Conservation (phyloP, 139 green algal species). For the Chlorella sp. region DNA sequence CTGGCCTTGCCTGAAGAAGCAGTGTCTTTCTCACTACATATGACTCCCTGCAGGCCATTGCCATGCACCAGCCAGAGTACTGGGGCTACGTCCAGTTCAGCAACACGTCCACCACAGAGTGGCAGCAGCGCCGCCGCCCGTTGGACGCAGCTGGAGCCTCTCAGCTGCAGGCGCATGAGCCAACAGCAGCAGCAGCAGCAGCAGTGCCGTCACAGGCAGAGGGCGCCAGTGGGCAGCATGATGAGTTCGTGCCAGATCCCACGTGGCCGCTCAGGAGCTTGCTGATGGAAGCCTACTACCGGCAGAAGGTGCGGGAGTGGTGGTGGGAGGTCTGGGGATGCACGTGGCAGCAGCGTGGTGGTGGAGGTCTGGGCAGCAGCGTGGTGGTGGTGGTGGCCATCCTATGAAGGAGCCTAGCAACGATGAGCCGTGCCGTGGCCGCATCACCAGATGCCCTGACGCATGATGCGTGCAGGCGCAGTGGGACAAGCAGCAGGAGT, state of each 20-base stretch:
- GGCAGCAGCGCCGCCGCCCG: too few relatives aligned
- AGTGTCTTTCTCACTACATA: too few relatives aligned
- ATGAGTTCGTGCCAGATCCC: conserved; percentile 2
- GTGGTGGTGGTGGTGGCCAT: neutral
- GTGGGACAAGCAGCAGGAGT: neutral
- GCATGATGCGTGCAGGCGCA: neutral
- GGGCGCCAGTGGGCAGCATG: too few relatives aligned
- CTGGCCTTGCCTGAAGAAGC: too few relatives aligned
- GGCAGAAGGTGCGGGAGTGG: conserved; percentile 3
- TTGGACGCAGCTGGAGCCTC: too few relatives aligned
- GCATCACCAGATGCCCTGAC: too few relatives aligned
- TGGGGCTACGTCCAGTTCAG: conserved; percentile 28
- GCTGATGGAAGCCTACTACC: conserved; percentile 24
- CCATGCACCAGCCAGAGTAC: conserved; percentile 27
- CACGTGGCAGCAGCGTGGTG: neutral
- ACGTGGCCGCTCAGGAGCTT: conserved; percentile 17
- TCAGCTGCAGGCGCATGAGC: too few relatives aligned
- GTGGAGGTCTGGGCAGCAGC: neutral
- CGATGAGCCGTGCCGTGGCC: neutral
- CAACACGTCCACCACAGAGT: too few relatives aligned
- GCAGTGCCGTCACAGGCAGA: neutral
- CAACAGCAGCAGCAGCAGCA: too few relatives aligned
- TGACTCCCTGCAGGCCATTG: too few relatives aligned
- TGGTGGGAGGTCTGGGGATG: neutral
- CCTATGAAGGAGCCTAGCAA: neutral